These are phyloP conservation scores for Suillus americanus DNA, from an alignment of 768 basidiomycete species.

Conservation along the genomic window DNA sequence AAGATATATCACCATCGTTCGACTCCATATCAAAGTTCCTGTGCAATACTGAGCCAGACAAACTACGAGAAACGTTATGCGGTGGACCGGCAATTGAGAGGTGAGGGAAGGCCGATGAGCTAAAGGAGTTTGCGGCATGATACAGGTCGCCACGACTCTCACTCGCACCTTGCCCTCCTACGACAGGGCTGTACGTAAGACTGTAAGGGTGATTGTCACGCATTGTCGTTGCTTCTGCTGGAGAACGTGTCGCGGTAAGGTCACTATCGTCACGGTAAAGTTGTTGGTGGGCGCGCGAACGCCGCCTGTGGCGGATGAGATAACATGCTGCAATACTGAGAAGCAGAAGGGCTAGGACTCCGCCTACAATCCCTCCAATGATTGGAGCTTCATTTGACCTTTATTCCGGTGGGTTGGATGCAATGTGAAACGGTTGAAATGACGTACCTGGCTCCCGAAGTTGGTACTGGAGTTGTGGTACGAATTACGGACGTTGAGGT, in stretches of 20 bases:
- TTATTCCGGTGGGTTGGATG: not conserved
- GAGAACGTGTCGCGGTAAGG: not conserved
- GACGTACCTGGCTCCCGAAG: not conserved
- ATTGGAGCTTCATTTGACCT: slow-evolving; percentile 3
- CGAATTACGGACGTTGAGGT: not conserved
- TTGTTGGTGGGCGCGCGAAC: not conserved
- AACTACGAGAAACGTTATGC: not conserved
- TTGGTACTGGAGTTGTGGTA: not conserved
- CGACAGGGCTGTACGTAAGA: not conserved
- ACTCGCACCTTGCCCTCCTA: not conserved
- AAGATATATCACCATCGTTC: not conserved
- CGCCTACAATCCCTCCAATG: slow-evolving; percentile 11
- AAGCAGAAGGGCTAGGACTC: slow-evolving; percentile 2
- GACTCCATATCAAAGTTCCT: not conserved
- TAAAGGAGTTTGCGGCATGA: not conserved
- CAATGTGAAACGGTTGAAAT: not conserved
- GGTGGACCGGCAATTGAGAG: not conserved
- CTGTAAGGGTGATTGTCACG: slow-evolving; percentile 3
- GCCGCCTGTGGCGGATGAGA: slow-evolving; percentile 6
- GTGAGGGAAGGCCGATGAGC: slow-evolving; percentile 3
- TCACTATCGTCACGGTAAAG: slow-evolving; percentile 5
- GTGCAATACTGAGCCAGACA: not conserved
- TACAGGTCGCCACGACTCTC: not conserved
- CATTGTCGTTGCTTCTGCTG: not conserved
- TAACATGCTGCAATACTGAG: not conserved